Conservation (phyloP, 345 rosid genomes). For the Salix purpurea region DNA sequence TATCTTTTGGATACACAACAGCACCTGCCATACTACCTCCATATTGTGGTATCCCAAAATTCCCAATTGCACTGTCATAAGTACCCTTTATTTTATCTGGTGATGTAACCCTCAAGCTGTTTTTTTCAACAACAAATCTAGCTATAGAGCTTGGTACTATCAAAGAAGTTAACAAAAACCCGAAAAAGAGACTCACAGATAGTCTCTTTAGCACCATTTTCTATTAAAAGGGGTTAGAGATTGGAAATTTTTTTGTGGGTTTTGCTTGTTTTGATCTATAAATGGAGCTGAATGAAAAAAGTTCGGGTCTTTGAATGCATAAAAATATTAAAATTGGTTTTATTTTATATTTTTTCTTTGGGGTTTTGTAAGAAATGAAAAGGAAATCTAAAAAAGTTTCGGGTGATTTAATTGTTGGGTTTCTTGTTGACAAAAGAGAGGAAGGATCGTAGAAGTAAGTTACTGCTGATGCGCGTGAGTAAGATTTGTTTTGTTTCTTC, state of each 20-base stretch:
- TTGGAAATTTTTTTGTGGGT: background rate
- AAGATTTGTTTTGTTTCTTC: no score
- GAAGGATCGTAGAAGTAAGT: background rate
- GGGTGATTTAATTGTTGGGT: background rate
- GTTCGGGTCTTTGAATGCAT: background rate
- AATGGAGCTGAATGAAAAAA: conserved; percentile 2
- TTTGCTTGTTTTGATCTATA: conserved; percentile 11
- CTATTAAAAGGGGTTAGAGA: background rate
- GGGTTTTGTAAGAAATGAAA: background rate
- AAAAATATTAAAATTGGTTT: background rate
- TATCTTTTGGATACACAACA: conserved; percentile 65
- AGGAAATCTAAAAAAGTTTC: background rate
- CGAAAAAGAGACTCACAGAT: conserved; percentile 14
- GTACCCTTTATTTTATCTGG: conserved; percentile 88
- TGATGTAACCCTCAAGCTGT: conserved; percentile 76
- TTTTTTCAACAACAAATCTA: conserved; percentile 95
- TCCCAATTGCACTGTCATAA: conserved; percentile 89
- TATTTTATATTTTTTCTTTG: background rate
- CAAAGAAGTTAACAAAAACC: conserved; percentile 35
- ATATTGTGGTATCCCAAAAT: conserved; percentile 97
- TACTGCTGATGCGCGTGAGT: background rate
- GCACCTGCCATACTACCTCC: conserved; percentile 98
- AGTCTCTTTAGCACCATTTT: conserved; percentile 15
- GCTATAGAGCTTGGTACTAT: conserved; percentile 22
- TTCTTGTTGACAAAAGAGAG: background rate